Percentiles rank a stretch among this genome's conserved stretches.
These are phyloP conservation scores for Paramecium octaurelia DNA, from an alignment of 73 alveolate genomes.

Conservation along the genomic window DNA sequence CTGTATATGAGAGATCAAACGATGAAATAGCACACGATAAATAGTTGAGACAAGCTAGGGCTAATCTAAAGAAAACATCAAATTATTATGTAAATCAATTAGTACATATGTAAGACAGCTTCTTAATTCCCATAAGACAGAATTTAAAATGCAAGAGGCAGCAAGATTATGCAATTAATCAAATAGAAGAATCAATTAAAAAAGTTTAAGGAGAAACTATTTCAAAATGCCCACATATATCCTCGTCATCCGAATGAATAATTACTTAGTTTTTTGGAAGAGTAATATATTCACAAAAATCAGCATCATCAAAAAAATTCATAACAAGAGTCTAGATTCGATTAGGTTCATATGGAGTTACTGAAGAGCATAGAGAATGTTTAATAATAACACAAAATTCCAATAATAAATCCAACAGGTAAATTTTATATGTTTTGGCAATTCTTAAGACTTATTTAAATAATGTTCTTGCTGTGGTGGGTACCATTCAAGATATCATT, in stretches of 20 bases:
- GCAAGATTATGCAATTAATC: not conserved
- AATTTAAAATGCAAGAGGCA: not conserved
- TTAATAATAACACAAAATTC: not conserved
- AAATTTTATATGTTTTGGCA: not conserved
- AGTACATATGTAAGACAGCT: not conserved
- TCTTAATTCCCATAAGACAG: not conserved
- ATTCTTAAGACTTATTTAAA: not conserved
- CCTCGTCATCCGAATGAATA: not conserved
- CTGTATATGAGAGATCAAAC: not conserved
- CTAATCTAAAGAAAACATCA: not conserved
- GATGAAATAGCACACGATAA: not conserved
- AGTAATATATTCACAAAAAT: not conserved
- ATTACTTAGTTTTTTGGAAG: not conserved
- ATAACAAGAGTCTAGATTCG: not conserved
- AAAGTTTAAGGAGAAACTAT: not conserved
- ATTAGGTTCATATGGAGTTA: not conserved
- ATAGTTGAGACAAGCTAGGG: not conserved
- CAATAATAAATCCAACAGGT: not conserved
- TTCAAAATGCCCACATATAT: not conserved
- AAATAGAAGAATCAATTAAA: not conserved
- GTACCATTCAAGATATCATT: slow-evolving; percentile 9
- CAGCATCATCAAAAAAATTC: not conserved
- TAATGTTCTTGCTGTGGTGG: not conserved
- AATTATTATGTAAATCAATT: not conserved
- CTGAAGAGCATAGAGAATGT: not conserved